phyloP scores from a whole-genome alignment of 257 asterid genomes.

The Plectranthus barbatus region DNA sequence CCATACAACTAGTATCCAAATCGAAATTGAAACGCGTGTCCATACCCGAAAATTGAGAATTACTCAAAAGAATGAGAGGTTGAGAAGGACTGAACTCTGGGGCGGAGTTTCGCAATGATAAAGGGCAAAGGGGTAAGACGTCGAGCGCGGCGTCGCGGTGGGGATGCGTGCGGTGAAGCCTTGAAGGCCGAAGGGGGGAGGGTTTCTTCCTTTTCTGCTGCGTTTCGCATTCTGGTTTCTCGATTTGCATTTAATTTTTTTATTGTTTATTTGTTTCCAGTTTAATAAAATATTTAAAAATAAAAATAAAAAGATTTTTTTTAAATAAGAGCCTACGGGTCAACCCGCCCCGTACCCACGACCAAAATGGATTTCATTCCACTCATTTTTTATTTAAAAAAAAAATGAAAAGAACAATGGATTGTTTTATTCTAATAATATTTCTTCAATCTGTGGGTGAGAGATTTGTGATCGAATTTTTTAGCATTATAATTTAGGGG shows the following conservation, averaged over 20 bases:
- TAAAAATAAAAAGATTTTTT: too few species aligned
- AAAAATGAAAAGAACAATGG: too few species aligned
- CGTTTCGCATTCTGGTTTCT: slow-evolving; percentile 10
- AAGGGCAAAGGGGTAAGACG: neutral
- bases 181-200: slow-evolving; percentile 8
- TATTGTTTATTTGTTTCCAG: slow-evolving; percentile 1
- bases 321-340: too few species aligned
- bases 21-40: neutral
- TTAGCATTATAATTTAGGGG: too few species aligned
- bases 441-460: too few species aligned
- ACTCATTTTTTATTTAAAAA: too few species aligned
- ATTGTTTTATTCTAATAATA: too few species aligned
- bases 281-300: too few species aligned
- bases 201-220: slow-evolving; percentile 6
- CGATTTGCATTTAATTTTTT: neutral
- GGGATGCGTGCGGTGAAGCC: neutral
- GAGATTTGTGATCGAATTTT: too few species aligned
- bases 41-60: neutral
- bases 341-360: too few species aligned
- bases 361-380: too few species aligned
- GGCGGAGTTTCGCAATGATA: neutral
- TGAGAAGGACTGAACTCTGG: neutral
- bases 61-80: neutral
- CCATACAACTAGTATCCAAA: neutral
- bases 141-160: neutral